phyloP scores from a whole-genome alignment of 768 basidiomycete species.

The Pleurotus tuoliensis region DNA sequence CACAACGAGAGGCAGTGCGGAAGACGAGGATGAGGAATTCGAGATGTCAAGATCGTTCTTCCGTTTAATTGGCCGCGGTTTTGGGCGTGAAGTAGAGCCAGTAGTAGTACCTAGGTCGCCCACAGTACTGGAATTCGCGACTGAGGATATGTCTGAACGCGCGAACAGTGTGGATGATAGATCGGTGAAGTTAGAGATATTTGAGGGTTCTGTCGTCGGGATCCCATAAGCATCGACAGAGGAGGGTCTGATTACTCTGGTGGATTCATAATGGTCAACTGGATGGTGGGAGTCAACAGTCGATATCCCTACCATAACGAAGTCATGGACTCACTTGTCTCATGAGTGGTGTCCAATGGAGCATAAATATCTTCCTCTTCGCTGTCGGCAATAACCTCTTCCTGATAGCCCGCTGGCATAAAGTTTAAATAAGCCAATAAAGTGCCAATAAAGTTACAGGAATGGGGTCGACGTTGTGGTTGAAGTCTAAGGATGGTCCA shows the following conservation, averaged over 20 bases:
- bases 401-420: slow-evolving; percentile 12
- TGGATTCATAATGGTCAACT: background rate
- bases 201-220: background rate
- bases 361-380: slow-evolving; percentile 28
- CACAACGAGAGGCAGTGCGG: background rate
- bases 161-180: background rate
- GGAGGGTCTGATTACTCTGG: background rate
- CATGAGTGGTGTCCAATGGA: background rate
- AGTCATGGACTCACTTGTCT: background rate
- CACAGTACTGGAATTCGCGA: slow-evolving; percentile 14
- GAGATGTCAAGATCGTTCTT: slow-evolving; percentile 3
- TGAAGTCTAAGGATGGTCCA: background rate
- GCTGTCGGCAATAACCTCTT: slow-evolving; percentile 50
- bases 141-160: background rate
- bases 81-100: slow-evolving; percentile 2
- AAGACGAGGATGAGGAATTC: background rate
- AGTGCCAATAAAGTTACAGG: background rate
- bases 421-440: background rate
- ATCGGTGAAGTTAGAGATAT: background rate
- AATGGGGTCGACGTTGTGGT: background rate
- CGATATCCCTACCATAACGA: background rate
- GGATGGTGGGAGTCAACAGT: no score
- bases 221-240: background rate
- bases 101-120: slow-evolving; percentile 9
- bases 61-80: slow-evolving; percentile 8